phyloP scores from a whole-genome alignment of 441 rosid genomes.

The Aleurites moluccanus region DNA sequence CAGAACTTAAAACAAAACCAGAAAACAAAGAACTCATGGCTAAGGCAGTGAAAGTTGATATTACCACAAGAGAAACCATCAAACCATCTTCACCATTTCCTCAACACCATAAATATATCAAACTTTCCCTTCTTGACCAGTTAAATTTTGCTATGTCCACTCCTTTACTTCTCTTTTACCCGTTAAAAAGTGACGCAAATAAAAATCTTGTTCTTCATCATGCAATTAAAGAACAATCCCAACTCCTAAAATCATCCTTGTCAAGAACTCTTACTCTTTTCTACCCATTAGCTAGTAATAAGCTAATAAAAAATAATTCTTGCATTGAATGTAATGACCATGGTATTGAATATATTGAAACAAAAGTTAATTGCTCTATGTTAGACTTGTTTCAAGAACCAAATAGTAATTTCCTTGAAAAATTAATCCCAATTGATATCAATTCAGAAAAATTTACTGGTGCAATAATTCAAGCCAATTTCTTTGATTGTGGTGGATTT shows the following conservation, averaged over 20 bases:
- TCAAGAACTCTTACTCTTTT: slow-evolving; percentile 10
- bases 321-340: slow-evolving; percentile 6
- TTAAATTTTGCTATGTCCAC: slow-evolving; percentile 14
- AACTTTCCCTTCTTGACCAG: slow-evolving; percentile 16
- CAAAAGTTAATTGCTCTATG: neutral
- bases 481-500: slow-evolving; percentile 37
- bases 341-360: neutral
- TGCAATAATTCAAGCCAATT: neutral
- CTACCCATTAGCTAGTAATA: slow-evolving; percentile 10
- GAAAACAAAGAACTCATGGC: neutral
- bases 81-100: slow-evolving; percentile 17
- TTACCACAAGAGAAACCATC: slow-evolving; percentile 10
- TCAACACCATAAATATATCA: neutral
- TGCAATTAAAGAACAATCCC: neutral
- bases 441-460: neutral
- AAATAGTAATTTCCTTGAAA: neutral
- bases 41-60: neutral
- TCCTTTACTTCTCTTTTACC: slow-evolving; percentile 15
- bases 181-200: neutral
- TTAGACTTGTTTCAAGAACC: neutral
- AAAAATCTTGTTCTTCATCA: neutral
- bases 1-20: neutral
- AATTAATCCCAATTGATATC: neutral
- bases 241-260: slow-evolving; percentile 7
- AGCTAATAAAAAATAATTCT: neutral